Evolutionary conservation across 169 alveolate species (phyloP).

Genomic region (Cryptosporidium canis): DNA sequence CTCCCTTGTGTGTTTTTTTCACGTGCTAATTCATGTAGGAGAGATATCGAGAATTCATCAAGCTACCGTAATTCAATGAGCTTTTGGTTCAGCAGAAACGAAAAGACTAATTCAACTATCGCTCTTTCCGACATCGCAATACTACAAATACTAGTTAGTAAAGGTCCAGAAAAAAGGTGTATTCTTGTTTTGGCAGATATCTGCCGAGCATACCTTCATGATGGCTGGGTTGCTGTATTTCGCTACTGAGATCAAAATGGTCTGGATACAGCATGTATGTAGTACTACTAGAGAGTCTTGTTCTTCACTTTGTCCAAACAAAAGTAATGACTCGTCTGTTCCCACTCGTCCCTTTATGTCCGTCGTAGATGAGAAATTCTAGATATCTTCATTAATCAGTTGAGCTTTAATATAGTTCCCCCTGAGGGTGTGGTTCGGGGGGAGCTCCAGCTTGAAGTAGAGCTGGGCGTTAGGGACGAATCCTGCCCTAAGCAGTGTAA

Average conservation of each 20-base stretch:
- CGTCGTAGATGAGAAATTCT: background rate
- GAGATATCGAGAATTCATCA: background rate
- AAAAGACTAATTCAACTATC: background rate
- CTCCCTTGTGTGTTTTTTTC: background rate
- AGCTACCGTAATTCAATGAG: background rate
- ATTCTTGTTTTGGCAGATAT: background rate
- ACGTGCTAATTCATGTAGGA: background rate
- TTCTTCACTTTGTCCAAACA: background rate
- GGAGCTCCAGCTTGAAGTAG: slow-evolving; percentile 60
- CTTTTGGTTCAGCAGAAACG: too few relatives aligned
- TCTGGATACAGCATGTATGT: background rate
- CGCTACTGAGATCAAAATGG: background rate
- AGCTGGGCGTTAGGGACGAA: slow-evolving; percentile 65
- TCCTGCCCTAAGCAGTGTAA: slow-evolving; percentile 21
- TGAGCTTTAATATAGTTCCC: slow-evolving; percentile 50
- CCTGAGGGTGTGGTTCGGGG: slow-evolving; percentile 3
- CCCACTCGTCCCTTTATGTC: background rate
- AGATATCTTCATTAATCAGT: background rate
- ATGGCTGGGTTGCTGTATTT: background rate
- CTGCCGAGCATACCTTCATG: background rate
- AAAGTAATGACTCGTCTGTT: background rate
- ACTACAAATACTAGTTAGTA: background rate
- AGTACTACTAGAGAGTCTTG: background rate
- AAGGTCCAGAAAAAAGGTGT: background rate
- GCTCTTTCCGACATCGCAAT: background rate